Base-by-base conservation (phyloP, 495 filamentous ascomycete genomes). In the Penicillium silybi region DNA sequence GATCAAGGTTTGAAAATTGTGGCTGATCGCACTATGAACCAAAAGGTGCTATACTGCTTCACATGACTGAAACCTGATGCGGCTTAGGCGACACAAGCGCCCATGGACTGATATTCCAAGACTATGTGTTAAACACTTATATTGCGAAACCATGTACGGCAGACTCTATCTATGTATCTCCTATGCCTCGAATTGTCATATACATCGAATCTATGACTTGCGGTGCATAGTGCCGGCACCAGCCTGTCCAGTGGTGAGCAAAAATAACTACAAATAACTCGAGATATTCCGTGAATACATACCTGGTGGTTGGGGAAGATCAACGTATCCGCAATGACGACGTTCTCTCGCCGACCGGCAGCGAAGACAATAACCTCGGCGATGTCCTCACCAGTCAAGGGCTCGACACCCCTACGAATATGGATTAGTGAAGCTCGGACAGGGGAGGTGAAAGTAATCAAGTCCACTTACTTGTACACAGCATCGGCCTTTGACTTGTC, bases 401-500 rank as follows among this genome's bases (percentile, higher is more conserved):
- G 93, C 43, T 97, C 92, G 54, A 81, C 85, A 41, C 86, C 87
- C 48, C 88, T 92, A 50, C 1, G 11, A 23, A 25, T 38, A 16
- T 26, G 6, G 20, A n/a, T 44, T n/a, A 44, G 41, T 20, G 0
- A 8, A 9, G 25, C 8, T 17, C 20, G 16, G n/a, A 34, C 6
- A 3, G 13, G 9, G 19, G 1, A 23, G 9, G 3, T 35, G 16
- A 3, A 43, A 16, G 1, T 18, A 11, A 22, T 44, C 15, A 22
- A 15, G 13, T 6, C 40, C 62, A 80, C 86, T 73, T 77, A 92
- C 88, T 85, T 82, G 72, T 98, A 98, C 53, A 97, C 90, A 20
- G 89, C 88, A 76, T 96, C 88, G n/a, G 93, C 93, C 78, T 95
- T 97, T 22, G 76, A 62, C 76, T 95, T 92, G 67, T 98, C 93